phyloP scores from a whole-genome alignment of 352 stramenopile species.

The Salisapilia sapeloensis region DNA sequence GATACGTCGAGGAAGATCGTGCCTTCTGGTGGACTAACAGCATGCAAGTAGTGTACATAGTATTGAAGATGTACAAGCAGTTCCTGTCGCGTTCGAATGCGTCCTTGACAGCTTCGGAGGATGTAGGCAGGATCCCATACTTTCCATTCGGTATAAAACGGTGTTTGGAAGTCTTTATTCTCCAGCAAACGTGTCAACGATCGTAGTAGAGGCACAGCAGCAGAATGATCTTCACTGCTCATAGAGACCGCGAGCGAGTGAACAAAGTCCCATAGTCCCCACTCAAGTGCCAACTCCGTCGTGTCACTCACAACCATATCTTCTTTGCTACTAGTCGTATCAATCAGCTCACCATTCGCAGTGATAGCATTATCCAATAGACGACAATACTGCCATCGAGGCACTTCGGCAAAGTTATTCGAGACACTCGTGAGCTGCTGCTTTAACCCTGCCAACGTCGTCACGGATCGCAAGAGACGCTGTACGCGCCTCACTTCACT shows the following conservation, averaged over 20 bases:
- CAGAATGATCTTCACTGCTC: constrained; percentile 67
- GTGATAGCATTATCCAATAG: constrained; percentile 58
- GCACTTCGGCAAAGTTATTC: constrained; percentile 12
- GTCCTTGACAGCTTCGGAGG: constrained; percentile 20
- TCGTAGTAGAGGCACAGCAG: constrained; percentile 32
- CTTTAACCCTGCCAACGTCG: constrained; percentile 34
- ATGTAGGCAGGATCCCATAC: constrained; percentile 6
- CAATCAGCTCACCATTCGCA: constrained; percentile 42
- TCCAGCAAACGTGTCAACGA: constrained; percentile 30
- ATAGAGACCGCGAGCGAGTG: constrained; percentile 51
- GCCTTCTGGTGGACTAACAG: constrained; percentile 52
- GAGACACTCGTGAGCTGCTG: constrained; percentile 22
- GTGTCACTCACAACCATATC: constrained; percentile 36
- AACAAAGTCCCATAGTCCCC: constrained; percentile 50
- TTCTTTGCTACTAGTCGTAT: constrained; percentile 12
- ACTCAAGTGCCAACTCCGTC: constrained; percentile 45
- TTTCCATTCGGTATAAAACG: constrained; percentile 4
- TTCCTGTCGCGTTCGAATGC: constrained; percentile 24
- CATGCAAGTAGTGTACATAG: constrained; percentile 54
- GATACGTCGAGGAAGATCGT: constrained; percentile 39
- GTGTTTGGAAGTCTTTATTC: constrained; percentile 40
- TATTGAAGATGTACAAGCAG: constrained; percentile 48
- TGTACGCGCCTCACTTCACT: constrained; percentile 56
- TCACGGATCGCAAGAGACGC: constrained; percentile 44
- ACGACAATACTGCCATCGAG: constrained; percentile 64